Conservation (phyloP, 2,329 filamentous ascomycete genomes). For the Magnaporthiopsis rhizophila region DNA sequence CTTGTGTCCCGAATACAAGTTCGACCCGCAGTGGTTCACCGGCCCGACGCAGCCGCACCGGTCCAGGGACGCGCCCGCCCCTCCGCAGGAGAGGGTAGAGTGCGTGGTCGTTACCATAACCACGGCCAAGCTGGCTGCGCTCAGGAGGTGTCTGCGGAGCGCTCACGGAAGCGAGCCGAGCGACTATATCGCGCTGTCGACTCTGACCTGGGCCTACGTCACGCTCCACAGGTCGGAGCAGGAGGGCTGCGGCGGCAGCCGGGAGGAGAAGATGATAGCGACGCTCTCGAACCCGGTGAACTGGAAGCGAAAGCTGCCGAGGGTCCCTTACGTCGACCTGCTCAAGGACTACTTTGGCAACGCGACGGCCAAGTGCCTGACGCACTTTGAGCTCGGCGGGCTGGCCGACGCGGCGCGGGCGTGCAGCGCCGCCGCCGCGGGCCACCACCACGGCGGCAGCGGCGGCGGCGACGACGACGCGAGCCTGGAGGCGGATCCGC, state of each 20-base stretch:
- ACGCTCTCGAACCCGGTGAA: slow-evolving; percentile 32
- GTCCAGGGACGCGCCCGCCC: slow-evolving; percentile 17
- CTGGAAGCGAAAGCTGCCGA: slow-evolving; percentile 22
- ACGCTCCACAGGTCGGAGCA: slow-evolving; percentile 22
- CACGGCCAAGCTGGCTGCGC: slow-evolving; percentile 22
- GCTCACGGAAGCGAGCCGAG: slow-evolving; percentile 18
- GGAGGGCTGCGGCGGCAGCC: background rate
- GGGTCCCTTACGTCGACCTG: slow-evolving; percentile 7
- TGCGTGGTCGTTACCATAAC: slow-evolving; percentile 34
- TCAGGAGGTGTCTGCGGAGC: slow-evolving; percentile 17
- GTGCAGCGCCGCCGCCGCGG: too few relatives aligned
- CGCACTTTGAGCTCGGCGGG: slow-evolving; percentile 17
- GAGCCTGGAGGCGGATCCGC: slow-evolving; percentile 20
- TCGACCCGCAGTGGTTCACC: slow-evolving; percentile 20
- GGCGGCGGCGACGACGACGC: slow-evolving; percentile 16
- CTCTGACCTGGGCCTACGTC: slow-evolving; percentile 32
- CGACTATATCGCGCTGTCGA: slow-evolving; percentile 31
- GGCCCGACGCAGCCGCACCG: slow-evolving; percentile 28
- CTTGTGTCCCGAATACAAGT: slow-evolving; percentile 26
- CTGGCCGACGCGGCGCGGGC: slow-evolving; percentile 16
- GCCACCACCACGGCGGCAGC: slow-evolving; percentile 5
- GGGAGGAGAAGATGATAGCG: background rate
- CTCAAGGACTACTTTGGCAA: slow-evolving; percentile 32
- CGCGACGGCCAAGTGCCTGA: slow-evolving; percentile 30
- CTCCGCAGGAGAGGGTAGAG: slow-evolving; percentile 24